Evolutionary conservation across 2,329 filamentous ascomycete genomes (phyloP).

Genomic region (Ustulina deusta): DNA sequence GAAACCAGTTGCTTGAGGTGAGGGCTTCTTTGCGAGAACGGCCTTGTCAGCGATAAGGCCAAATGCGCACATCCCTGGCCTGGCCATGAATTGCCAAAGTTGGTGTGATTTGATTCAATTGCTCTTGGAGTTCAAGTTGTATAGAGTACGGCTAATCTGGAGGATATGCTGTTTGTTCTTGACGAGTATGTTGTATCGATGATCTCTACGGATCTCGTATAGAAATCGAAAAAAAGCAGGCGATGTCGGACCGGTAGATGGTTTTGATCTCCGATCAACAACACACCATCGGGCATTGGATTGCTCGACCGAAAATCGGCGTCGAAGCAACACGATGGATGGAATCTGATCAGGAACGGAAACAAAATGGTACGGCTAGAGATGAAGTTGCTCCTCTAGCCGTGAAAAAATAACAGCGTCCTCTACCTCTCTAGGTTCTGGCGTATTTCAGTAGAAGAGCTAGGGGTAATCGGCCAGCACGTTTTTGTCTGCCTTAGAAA

Average conservation of each 20-base stretch:
- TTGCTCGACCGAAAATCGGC: slow-evolving; percentile 12
- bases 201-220: slow-evolving; percentile 10
- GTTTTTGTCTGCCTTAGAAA: slow-evolving; percentile 3
- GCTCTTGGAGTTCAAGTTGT: slow-evolving; percentile 2
- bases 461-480: slow-evolving; percentile 2
- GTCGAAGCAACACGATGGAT: slow-evolving; percentile 3
- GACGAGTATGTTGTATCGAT: background rate
- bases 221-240: background rate
- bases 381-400: slow-evolving; percentile 10
- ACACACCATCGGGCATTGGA: background rate
- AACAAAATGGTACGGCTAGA: background rate
- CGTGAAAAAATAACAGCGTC: background rate
- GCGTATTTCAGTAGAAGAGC: background rate
- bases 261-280: slow-evolving; percentile 9
- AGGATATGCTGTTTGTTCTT: background rate
- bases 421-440: background rate
- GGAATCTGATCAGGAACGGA: slow-evolving; percentile 18
- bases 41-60: background rate
- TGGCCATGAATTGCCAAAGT: background rate
- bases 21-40: background rate
- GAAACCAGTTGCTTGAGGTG: slow-evolving; percentile 1
- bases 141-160: background rate
- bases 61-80: slow-evolving; percentile 8
- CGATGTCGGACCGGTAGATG: background rate
- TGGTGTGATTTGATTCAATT: background rate